Evolutionary conservation across 129 eudicot genomes (phyloP), one percentile per base, ranked within the genome.

Genomic region (Logfia minima): DNA sequence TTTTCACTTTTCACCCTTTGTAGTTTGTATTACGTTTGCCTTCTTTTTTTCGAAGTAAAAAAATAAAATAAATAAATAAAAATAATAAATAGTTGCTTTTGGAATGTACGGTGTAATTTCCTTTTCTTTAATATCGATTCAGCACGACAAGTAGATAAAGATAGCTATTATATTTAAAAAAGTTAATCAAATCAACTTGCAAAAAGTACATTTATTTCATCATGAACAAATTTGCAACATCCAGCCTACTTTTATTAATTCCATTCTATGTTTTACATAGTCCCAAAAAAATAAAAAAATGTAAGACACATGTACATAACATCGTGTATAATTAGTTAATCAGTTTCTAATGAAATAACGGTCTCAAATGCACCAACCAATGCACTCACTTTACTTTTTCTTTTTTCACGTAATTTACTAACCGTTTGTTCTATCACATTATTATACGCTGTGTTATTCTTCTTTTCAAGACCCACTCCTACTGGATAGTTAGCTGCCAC

Each of bases 311-410:
- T 21, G 14, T 14, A 45, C 18, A 4, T 48, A 48, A 14, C 55
- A 48, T 6, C 18, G 0, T 11, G 18, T 13, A 3, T 45, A 45
- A 4, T 8, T 14, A 48, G 55, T 7, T 61, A 58, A 34, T 82
- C 85, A 14, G 85, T 77, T 62, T 88, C 85, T 69, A 88, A 80
- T 4, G 87, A 80, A 23, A 89, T 90, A 39, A 87, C 88, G 3
- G 87, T 90, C 70, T 90, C 96, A 45, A 90, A 90, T n/a, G 96
- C 96, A 31, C 92, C 96, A 23, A 89, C 90, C 29, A 90, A 84
- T 19, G 96, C 96, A 32, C 66, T 74, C 75, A 90, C 96, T 78
- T 88, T 90, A 70, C 83, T 88, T n/a, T 59, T 83, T 77, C 82
- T 84, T 61, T 84, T 71, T 39, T 83, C 85, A 2, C 83, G 81